These are phyloP conservation scores for Cyclanthera cordifolia DNA, from an alignment of 306 rosid genomes.

Conservation along the genomic window DNA sequence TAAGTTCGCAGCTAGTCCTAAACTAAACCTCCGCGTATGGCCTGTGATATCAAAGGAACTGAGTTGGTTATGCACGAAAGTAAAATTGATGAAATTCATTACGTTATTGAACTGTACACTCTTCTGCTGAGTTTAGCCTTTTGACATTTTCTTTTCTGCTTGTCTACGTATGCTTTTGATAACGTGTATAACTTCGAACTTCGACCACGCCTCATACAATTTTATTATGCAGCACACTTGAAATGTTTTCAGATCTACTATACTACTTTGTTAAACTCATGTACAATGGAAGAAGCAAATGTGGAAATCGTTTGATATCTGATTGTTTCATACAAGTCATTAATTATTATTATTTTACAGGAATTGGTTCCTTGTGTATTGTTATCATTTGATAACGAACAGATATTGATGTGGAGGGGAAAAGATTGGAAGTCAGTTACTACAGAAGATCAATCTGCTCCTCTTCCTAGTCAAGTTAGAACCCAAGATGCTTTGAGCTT, in stretches of 20 bases:
- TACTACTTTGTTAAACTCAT: background rate
- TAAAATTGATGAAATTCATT: background rate
- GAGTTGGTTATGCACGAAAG: background rate
- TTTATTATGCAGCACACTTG: background rate
- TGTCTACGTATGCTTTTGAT: background rate
- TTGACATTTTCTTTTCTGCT: conserved; percentile 1
- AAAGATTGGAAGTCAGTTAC: conserved; percentile 53
- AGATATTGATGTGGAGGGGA: conserved; percentile 83
- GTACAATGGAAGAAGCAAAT: background rate
- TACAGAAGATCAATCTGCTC: conserved; percentile 29
- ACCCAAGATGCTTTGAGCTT: conserved; percentile 19
- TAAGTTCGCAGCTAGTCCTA: background rate
- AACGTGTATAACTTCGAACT: background rate
- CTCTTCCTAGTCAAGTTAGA: conserved; percentile 20
- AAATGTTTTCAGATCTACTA: background rate
- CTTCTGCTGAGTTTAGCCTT: background rate
- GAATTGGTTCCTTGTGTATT: conserved; percentile 95
- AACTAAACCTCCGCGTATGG: background rate
- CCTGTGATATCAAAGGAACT: background rate
- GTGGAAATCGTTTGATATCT: background rate
- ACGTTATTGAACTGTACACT: background rate
- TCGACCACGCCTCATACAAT: background rate
- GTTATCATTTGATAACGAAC: conserved; percentile 76
- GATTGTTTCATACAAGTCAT: background rate
- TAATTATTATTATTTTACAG: conserved; percentile 24